Evolutionary conservation across 2,329 filamentous ascomycete species (phyloP).

Genomic region (Fusarium pseudonygamai): DNA sequence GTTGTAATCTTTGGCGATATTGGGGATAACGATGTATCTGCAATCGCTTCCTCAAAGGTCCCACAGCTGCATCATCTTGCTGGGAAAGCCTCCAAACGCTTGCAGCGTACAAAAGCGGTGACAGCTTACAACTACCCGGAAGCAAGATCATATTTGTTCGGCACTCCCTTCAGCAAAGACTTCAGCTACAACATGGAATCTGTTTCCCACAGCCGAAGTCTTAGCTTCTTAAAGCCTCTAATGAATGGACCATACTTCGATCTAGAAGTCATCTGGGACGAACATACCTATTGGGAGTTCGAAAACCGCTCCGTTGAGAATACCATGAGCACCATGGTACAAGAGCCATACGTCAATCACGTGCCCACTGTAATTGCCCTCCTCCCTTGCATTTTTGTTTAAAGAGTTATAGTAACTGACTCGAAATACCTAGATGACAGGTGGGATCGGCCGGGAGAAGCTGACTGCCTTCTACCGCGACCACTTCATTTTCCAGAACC

Average conservation of each 20-base stretch:
- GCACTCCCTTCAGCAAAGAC: slow-evolving; percentile 57
- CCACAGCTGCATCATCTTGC: neutral
- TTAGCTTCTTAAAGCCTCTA: slow-evolving; percentile 71
- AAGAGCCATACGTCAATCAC: slow-evolving; percentile 82
- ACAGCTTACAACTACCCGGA: neutral
- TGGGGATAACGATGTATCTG: neutral
- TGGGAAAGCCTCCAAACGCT: slow-evolving; percentile 39
- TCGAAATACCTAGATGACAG: slow-evolving; percentile 58
- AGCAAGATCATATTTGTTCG: slow-evolving; percentile 47
- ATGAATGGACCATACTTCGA: slow-evolving; percentile 75
- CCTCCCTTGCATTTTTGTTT: rapidly evolving
- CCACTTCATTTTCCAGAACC: slow-evolving; percentile 80
- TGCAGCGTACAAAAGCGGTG: slow-evolving; percentile 1
- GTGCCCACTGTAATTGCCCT: slow-evolving; percentile 67
- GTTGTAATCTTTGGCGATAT: neutral
- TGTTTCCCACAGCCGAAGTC: slow-evolving; percentile 72
- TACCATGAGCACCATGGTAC: slow-evolving; percentile 83
- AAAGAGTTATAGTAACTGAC: neutral
- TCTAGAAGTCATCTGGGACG: slow-evolving; percentile 80
- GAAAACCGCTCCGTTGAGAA: slow-evolving; percentile 72
- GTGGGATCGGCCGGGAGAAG: slow-evolving; percentile 71
- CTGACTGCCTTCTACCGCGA: slow-evolving; percentile 75
- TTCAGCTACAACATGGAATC: slow-evolving; percentile 64
- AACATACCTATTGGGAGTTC: slow-evolving; percentile 79
- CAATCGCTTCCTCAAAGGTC: neutral